A percentile compares a stretch with the other conserved stretches of the same genome.
Conservation (phyloP, 2,329 filamentous ascomycete genomes). For the Ascochyta koolunga region DNA sequence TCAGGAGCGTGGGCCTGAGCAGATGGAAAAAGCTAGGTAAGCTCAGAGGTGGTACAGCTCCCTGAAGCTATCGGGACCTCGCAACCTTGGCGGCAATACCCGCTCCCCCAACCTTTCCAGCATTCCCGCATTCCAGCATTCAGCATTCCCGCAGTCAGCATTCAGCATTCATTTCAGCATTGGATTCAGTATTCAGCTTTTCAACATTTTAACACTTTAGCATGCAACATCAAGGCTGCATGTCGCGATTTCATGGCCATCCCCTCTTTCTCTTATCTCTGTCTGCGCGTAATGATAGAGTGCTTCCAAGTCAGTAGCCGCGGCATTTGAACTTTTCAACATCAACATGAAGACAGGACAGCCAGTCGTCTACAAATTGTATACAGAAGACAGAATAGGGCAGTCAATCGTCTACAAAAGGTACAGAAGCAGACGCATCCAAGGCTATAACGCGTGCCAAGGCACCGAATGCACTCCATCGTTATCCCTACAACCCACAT, state of each 20-base stretch:
- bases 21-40: no score
- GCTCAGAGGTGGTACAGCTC: no score
- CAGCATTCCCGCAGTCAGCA: neutral
- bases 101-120: conserved; percentile 7
- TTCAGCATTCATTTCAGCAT: neutral
- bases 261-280: no score
- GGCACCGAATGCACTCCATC: conserved; percentile 33
- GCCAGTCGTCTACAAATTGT: no score
- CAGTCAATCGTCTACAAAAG: conserved; percentile 32
- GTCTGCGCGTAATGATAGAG: no score
- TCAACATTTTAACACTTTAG: no score
- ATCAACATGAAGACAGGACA: no score
- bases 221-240: neutral
- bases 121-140: neutral
- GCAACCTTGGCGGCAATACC: conserved; percentile 13
- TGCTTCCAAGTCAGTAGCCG: neutral
- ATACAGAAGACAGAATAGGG: conserved; percentile 38
- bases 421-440: conserved; percentile 36
- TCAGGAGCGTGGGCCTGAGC: conserved; percentile 15
- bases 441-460: conserved; percentile 32
- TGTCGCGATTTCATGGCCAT: no score
- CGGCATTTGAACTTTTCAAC: conserved; percentile 6
- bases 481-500: conserved; percentile 44
- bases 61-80: conserved; percentile 10
- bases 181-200: no score